Base-by-base conservation (phyloP, 2,329 filamentous ascomycete species). In the Penicillium freii region DNA sequence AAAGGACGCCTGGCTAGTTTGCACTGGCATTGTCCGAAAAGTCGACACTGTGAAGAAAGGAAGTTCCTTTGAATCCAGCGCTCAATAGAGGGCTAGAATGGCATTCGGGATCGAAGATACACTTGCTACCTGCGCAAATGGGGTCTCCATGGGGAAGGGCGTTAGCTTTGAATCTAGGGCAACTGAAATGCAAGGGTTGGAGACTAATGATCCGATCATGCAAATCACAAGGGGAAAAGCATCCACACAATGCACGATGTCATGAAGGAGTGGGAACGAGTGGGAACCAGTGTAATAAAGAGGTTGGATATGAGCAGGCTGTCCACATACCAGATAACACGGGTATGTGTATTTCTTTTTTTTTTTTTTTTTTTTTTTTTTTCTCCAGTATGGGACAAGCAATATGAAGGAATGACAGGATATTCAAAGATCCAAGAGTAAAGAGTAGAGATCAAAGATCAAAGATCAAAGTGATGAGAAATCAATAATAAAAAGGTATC, bases 71-170 rank as follows among this genome's bases (percentile, higher is more conserved):
- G 21, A 27, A 23, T 25, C 31, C 17, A 4, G 21, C 40, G 46
- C 50, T 43, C 48, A 54, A 46, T 56, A 61, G 63, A 60, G 63
- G 57, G 56, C 62, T 63, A 62, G 62, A 67, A 62, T 65, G 66
- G 65, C 69, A 71, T 72, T 66, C 67, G 66, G 62, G 64, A 62
- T 52, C 54, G 60, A 62, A 65, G 50, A 36, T 45, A 31, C 58
- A 65, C 63, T 74, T 76, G 73, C 73, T 74, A 69, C 73, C 74
- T 70, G 74, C 71, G 73, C 73, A 75, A 75, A 74, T 67, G 70
- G 51, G 69, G 51, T 62, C 53, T 53, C 27, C 44, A 25, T 36
- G 31, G 21, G 31, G 60, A 54, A 56, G 43, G 31, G 51, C 4
- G 56, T 58, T 59, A 62, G 63, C 62, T 50, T 51, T 56, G 31